Evolutionary conservation across 1,284 basidiomycete species (phyloP).

Genomic region (Tilletia indica): DNA sequence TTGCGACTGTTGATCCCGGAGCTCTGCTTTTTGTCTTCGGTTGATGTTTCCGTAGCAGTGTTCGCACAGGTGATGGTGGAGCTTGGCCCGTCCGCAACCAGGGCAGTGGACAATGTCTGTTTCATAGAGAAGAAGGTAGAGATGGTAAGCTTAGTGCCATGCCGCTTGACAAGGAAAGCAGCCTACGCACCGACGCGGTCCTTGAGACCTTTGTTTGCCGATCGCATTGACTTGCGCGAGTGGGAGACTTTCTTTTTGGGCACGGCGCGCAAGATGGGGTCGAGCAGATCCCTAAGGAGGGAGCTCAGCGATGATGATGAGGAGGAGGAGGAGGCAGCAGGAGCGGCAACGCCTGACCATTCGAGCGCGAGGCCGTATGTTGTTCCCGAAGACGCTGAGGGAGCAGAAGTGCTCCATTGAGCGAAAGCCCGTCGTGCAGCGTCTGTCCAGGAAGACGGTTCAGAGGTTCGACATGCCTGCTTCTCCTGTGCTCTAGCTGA

Average conservation of each 20-base stretch:
- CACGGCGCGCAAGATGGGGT: slow-evolving; percentile 74
- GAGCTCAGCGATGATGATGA: background rate
- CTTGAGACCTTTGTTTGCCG: slow-evolving; percentile 89
- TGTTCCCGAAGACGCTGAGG: background rate
- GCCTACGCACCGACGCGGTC: slow-evolving; percentile 79
- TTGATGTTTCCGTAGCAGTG: slow-evolving; percentile 78
- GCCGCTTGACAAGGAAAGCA: too few relatives aligned
- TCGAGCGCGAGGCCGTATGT: background rate
- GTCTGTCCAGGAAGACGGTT: background rate
- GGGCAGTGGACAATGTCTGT: slow-evolving; percentile 88
- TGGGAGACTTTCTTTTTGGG: slow-evolving; percentile 94
- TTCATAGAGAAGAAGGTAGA: background rate
- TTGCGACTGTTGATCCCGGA: background rate
- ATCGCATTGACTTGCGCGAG: slow-evolving; percentile 89
- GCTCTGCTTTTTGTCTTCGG: slow-evolving; percentile 60
- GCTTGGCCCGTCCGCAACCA: slow-evolving; percentile 83
- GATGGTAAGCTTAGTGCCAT: background rate
- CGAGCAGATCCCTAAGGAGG: slow-evolving; percentile 10
- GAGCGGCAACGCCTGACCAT: background rate
- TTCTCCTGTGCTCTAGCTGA: background rate
- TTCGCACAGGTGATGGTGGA: slow-evolving; percentile 83
- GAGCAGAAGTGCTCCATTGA: background rate
- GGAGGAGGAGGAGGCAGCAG: slow-evolving; percentile 4
- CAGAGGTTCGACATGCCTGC: background rate
- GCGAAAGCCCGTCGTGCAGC: too few relatives aligned